phyloP scores from a whole-genome alignment of 306 rosid genomes.

The Styphnolobium japonicum region DNA sequence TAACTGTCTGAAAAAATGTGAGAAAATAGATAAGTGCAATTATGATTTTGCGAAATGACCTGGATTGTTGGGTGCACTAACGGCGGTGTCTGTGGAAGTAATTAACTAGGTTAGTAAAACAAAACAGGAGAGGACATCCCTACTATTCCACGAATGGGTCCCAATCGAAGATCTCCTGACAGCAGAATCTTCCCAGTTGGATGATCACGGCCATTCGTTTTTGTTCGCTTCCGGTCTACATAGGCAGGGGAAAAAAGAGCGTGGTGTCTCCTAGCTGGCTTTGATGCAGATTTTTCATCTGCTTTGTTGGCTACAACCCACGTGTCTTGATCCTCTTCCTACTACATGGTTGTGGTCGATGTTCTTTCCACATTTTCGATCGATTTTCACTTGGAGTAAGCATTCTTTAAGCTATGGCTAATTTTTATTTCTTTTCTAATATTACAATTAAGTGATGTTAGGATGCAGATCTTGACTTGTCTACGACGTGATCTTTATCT shows the following conservation, averaged over 20 bases:
- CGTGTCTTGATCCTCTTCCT: background rate
- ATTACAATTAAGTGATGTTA: background rate
- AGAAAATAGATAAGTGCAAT: background rate
- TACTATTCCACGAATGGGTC: slow-evolving; percentile 29
- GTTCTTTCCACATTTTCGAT: background rate
- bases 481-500: background rate
- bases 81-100: slow-evolving; percentile 13
- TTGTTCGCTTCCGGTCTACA: slow-evolving; percentile 31
- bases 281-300: slow-evolving; percentile 17
- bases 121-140: slow-evolving; percentile 10
- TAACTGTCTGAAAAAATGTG: no score
- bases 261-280: slow-evolving; percentile 42
- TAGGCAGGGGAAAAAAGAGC: background rate
- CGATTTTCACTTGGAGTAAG: background rate
- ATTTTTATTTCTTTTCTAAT: background rate
- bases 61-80: background rate
- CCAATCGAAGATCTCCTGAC: slow-evolving; percentile 62
- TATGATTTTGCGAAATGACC: background rate
- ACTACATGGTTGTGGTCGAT: background rate
- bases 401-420: background rate
- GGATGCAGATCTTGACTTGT: background rate
- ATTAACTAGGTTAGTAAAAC: slow-evolving; percentile 19
- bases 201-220: slow-evolving; percentile 42
- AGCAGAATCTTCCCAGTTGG: slow-evolving; percentile 50
- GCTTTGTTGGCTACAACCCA: slow-evolving; percentile 26